Evolutionary conservation across 2,329 filamentous ascomycete species (phyloP), one percentile per base, ranked within the genome.

Genomic region (Ustulina deusta): DNA sequence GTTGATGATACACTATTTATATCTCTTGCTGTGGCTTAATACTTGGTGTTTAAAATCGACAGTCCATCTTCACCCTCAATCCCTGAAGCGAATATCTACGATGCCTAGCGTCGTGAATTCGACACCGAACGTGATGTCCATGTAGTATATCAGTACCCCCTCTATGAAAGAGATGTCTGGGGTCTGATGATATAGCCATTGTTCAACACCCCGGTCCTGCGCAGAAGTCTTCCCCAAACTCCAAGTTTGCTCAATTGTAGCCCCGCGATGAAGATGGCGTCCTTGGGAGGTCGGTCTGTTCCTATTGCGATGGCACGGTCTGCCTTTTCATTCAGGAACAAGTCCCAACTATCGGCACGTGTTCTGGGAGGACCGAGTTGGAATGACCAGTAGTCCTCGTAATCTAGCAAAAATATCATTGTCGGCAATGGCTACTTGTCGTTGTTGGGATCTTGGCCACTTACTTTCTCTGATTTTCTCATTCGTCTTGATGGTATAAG

Each of bases 301-400:
- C 20, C 46, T 5, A 61, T 32, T 40, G 57, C 63, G 3, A 32
- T 51, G 1, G 49, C 40, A 1, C 20, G 11, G 42, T 55, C 63
- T 15, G 27, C 36, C 11, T 46, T 42, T 29, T 61, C 54, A 25
- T 65, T 32, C 17, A 61, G 17, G 56, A 48, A 65, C 11, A 65
- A 55, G 57, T 65, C 57, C 63, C 57, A 65, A 15, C 49, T 55
- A 34, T 65, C 57, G 32, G n/a, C 9, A 48, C 29, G 48, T 27
- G 36, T 61, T n/a, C 5, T 54, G 13, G 55, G 62, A 40, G 62
- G 63, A 7, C 56, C 63, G 36, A 61, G 15, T 22, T 65, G 22
- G 40, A 65, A 65, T 40, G 63, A n/a, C 63, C 56, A 61, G 29
- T 65, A 65, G 49, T 55, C 48, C 20, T 61, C 56, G 34, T 49